These are phyloP conservation scores for Microcyclospora tardicrescens DNA, from an alignment of 2,329 filamentous ascomycete genomes.

Conservation along the genomic window DNA sequence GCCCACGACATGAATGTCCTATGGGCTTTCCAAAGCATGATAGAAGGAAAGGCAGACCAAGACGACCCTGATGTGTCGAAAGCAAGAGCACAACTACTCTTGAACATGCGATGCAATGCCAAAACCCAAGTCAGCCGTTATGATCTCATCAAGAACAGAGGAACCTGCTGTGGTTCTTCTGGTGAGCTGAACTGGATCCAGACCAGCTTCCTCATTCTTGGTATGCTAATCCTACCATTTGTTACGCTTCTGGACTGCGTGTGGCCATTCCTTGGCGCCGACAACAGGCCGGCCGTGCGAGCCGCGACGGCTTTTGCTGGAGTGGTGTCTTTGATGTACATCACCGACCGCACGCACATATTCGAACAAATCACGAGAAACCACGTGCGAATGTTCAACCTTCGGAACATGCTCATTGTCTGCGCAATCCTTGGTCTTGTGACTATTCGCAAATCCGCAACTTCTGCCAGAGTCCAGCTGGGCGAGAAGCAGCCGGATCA, in stretches of 20 bases:
- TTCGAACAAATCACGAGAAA: conserved; percentile 41
- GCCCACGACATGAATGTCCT: conserved; percentile 28
- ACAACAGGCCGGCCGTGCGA: conserved; percentile 2
- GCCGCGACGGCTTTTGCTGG: conserved; percentile 6
- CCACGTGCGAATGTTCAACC: conserved; percentile 21
- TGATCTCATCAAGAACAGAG: conserved; percentile 28
- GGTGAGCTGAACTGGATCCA: conserved; percentile 26
- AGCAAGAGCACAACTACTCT: conserved; percentile 39
- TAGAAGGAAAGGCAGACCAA: conserved; percentile 27
- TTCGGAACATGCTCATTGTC: conserved; percentile 17
- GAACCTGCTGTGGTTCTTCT: conserved; percentile 42
- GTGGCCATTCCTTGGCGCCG: conserved; percentile 4
- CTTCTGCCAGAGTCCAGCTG: conserved; percentile 1
- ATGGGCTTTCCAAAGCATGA: conserved; percentile 41
- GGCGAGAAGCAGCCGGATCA: conserved; percentile 13
- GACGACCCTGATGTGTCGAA: conserved; percentile 31
- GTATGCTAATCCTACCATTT: conserved; percentile 19
- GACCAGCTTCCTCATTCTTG: conserved; percentile 20
- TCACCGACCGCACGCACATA: conserved; percentile 41
- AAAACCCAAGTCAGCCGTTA: conserved; percentile 24
- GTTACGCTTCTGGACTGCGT: conserved; percentile 5
- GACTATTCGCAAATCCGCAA: conserved; percentile 6
- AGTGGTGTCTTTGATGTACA: conserved; percentile 25
- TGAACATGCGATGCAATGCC: conserved; percentile 44
- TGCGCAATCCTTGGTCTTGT: conserved; percentile 20